These are phyloP conservation scores for Fusarium keratoplasticum DNA, from an alignment of 2,329 filamentous ascomycete genomes.

Conservation along the genomic window DNA sequence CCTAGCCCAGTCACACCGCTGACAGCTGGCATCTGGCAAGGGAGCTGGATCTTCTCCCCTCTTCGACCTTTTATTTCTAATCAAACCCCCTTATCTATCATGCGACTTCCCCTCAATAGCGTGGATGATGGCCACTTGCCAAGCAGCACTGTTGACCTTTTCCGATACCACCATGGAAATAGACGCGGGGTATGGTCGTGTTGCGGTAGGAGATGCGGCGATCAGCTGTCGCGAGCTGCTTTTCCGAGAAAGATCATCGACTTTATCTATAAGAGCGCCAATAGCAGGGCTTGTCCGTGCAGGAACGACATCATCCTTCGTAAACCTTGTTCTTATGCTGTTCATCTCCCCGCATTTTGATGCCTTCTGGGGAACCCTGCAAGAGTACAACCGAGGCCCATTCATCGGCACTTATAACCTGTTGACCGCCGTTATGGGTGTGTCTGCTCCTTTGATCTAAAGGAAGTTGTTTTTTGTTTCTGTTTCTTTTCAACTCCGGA, in stretches of 20 bases:
- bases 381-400: not conserved
- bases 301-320: not conserved
- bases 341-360: constrained; percentile 19
- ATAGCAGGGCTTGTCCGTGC: not conserved
- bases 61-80: not conserved
- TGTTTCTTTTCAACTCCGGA: not conserved
- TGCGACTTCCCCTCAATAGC: not conserved
- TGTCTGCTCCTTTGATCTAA: no score
- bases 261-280: not conserved
- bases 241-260: constrained; percentile 4
- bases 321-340: constrained; percentile 12
- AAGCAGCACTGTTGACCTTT: not conserved
- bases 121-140: not conserved
- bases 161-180: not conserved
- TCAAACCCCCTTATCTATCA: not conserved
- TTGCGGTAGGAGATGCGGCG: not conserved
- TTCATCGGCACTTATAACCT: constrained; percentile 3
- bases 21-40: not conserved
- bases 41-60: not conserved
- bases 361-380: constrained; percentile 22
- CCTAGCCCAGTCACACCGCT: not conserved
- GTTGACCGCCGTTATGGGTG: not conserved
- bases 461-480: no score
- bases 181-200: not conserved
- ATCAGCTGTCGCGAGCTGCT: not conserved